A percentile compares a stretch with the other conserved stretches of the same genome.
These are phyloP conservation scores for Monosporozyma aquatica DNA, from an alignment of 805 yeast genomes.

Conservation along the genomic window DNA sequence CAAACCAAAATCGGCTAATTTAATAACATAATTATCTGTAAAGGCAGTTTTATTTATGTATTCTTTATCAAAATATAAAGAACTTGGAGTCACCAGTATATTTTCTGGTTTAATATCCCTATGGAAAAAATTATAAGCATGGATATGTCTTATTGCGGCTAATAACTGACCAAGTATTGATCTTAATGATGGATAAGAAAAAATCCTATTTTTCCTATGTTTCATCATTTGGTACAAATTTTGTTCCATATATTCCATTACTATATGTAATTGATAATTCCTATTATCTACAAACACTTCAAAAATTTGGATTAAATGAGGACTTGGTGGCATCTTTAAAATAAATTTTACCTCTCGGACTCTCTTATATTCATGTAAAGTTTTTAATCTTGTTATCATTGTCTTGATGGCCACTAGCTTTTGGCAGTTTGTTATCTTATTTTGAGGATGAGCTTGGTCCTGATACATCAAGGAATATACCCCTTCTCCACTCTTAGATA, in stretches of 20 bases:
- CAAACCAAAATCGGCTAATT: conserved; percentile 73
- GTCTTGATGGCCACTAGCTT: conserved; percentile 72
- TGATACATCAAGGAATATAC: conserved; percentile 41
- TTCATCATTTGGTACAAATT: conserved; percentile 71
- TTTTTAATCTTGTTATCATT: conserved; percentile 47
- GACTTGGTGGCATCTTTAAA: conserved; percentile 59
- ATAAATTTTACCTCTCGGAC: conserved; percentile 65
- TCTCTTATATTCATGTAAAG: conserved; percentile 46
- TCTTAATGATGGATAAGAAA: conserved; percentile 51
- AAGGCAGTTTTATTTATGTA: conserved; percentile 20
- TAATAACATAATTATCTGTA: conserved; percentile 46
- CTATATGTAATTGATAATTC: conserved; percentile 58
- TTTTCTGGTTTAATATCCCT: conserved; percentile 94
- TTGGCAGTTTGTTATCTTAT: conserved; percentile 27
- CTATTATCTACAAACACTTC: conserved; percentile 69
- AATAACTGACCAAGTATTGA: conserved; percentile 65
- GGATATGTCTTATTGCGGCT: conserved; percentile 77
- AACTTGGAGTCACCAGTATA: conserved; percentile 57
- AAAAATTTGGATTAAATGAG: conserved; percentile 59
- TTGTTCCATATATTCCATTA: conserved; percentile 84
- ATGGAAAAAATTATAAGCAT: conserved; percentile 51
- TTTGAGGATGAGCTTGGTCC: conserved; percentile 19
- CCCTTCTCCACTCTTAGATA: conserved; percentile 6
- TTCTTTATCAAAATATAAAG: conserved; percentile 40
- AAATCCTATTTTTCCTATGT: conserved; percentile 42